These are phyloP conservation scores for Lenwebbia sp. DNA, from an alignment of 345 rosid genomes.

Conservation along the genomic window DNA sequence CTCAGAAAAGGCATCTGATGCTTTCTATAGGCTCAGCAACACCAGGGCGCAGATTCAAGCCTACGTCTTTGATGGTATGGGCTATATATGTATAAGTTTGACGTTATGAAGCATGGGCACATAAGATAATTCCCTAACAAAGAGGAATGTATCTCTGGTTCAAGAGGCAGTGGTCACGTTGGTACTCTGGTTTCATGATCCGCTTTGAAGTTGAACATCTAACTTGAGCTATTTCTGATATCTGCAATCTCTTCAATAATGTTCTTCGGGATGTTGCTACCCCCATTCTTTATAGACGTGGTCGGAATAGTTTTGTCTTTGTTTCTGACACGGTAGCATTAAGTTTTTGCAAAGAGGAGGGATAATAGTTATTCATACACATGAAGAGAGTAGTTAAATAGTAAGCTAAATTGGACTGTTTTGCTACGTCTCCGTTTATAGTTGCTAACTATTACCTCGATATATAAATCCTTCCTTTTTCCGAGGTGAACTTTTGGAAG, in stretches of 20 bases:
- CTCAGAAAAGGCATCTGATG: slow-evolving; percentile 25
- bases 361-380: not conserved
- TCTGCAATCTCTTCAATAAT: not conserved
- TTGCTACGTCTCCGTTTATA: not conserved
- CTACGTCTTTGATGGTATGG: slow-evolving; percentile 32
- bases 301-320: not conserved
- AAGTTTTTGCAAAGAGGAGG: not conserved
- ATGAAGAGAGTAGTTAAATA: not conserved
- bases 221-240: not conserved
- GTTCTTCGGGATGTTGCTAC: not conserved
- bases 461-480: not conserved
- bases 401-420: not conserved
- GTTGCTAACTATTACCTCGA: not conserved
- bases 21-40: slow-evolving; percentile 32
- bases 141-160: not conserved
- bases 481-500: not conserved
- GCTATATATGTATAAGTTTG: not conserved
- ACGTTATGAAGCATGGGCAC: not conserved
- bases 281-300: not conserved
- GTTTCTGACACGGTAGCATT: not conserved
- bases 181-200: not conserved
- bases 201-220: not conserved
- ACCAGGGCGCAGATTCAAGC: slow-evolving; percentile 29
- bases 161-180: not conserved
- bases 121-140: not conserved